These are phyloP conservation scores for Hypholoma fasciculare DNA, from an alignment of 768 basidiomycete species.

Conservation along the genomic window DNA sequence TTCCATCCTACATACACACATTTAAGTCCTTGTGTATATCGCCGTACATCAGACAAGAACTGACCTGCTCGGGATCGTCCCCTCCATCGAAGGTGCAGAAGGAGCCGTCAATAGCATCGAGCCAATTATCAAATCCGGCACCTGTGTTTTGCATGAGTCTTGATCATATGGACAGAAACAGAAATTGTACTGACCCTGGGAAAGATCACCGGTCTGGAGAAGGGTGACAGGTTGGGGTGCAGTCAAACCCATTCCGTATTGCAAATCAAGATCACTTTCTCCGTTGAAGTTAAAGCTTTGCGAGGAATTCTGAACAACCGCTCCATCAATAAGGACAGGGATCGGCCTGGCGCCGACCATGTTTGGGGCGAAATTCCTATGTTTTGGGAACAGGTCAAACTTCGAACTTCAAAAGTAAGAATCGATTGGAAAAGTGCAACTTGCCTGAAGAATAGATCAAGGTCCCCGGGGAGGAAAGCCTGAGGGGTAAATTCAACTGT, in stretches of 20 bases:
- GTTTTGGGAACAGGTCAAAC: not conserved
- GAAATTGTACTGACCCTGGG: slow-evolving; percentile 27
- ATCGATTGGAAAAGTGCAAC: not conserved
- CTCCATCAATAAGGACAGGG: slow-evolving; percentile 36
- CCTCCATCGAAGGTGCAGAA: slow-evolving; percentile 48
- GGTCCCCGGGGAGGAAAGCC: slow-evolving; percentile 41
- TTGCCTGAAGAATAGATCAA: slow-evolving; percentile 42
- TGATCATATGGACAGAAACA: not conserved
- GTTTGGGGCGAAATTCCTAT: slow-evolving; percentile 36
- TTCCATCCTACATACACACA: slow-evolving; percentile 14
- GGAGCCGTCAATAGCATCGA: slow-evolving; percentile 44
- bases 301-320: slow-evolving; percentile 41
- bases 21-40: not conserved
- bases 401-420: too few relatives aligned
- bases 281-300: slow-evolving; percentile 47
- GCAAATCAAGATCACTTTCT: slow-evolving; percentile 59
- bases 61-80: slow-evolving; percentile 36
- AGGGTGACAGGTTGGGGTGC: slow-evolving; percentile 37
- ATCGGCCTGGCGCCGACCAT: slow-evolving; percentile 36
- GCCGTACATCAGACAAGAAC: not conserved
- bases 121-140: slow-evolving; percentile 47
- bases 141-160: slow-evolving; percentile 21
- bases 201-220: slow-evolving; percentile 44
- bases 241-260: slow-evolving; percentile 53
- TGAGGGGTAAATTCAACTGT: slow-evolving; percentile 56